These are phyloP conservation scores for Biscogniauxia marginata DNA, from an alignment of 2,329 filamentous ascomycete species.

Conservation along the genomic window DNA sequence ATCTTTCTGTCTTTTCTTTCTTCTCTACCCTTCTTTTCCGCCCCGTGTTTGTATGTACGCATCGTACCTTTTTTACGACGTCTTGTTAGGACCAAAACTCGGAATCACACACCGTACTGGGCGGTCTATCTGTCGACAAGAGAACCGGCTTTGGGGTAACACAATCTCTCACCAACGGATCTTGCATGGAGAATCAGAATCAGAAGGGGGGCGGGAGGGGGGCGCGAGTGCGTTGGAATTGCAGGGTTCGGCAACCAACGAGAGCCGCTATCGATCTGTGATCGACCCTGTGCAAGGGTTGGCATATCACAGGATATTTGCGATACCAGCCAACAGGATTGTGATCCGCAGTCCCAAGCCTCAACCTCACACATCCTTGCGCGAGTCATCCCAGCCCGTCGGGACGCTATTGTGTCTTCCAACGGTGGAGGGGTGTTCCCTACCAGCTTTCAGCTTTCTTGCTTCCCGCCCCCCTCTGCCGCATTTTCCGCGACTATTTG, in stretches of 20 bases:
- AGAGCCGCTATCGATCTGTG: background rate
- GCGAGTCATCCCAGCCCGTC: slow-evolving; percentile 26
- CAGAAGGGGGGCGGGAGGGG: background rate
- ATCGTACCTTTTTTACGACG: no score
- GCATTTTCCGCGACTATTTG: background rate
- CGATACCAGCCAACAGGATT: slow-evolving; percentile 4
- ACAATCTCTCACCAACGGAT: background rate
- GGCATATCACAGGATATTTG: background rate
- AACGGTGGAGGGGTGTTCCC: slow-evolving; percentile 1
- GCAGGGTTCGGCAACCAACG: slow-evolving; percentile 12
- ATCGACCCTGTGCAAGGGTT: background rate
- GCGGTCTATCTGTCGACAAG: background rate
- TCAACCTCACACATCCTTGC: slow-evolving; percentile 14
- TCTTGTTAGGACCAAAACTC: no score
- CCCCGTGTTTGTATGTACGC: no score
- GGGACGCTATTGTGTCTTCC: slow-evolving; percentile 9
- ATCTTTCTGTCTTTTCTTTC: no score
- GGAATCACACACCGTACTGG: background rate
- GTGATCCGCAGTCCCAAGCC: slow-evolving; percentile 1
- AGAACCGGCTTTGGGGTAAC: background rate
- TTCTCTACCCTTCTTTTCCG: no score
- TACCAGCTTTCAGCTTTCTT: background rate
- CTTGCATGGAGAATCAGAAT: background rate
- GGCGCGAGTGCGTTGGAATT: background rate
- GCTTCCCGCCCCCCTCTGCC: background rate